Evolutionary conservation across 2,329 filamentous ascomycete genomes (phyloP).

Genomic region (Penicillium polonicum): DNA sequence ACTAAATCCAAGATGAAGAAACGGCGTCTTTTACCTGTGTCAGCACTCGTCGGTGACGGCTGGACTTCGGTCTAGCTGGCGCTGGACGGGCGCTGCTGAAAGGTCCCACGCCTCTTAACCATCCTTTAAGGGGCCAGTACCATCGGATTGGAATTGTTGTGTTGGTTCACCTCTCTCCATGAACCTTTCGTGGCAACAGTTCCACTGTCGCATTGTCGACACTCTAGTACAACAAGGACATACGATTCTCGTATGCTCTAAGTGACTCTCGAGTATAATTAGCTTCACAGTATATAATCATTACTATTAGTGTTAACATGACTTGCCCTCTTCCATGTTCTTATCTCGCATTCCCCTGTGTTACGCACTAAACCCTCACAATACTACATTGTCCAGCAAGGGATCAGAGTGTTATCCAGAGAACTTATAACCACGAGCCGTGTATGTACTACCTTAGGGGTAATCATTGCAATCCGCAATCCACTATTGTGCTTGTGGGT

Average conservation of each 20-base stretch:
- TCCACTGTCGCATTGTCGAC: background rate
- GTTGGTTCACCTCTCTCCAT: conserved; percentile 5
- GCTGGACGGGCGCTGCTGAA: conserved; percentile 41
- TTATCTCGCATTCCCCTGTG: background rate
- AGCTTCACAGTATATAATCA: background rate
- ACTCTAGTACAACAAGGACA: conserved; percentile 2
- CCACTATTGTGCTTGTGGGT: background rate
- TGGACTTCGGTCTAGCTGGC: conserved; percentile 23
- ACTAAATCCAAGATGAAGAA: conserved; percentile 46
- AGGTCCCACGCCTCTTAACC: conserved; percentile 38
- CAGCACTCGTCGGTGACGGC: conserved; percentile 38
- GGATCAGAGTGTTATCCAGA: background rate
- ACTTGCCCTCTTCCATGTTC: background rate
- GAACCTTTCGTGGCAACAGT: background rate
- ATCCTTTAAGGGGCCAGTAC: conserved; percentile 36
- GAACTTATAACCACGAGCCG: background rate
- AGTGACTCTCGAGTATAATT: conserved; percentile 7
- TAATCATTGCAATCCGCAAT: background rate
- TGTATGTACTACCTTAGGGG: background rate
- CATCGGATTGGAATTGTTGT: conserved; percentile 39
- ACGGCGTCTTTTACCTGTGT: conserved; percentile 32
- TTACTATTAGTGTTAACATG: background rate
- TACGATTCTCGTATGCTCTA: background rate
- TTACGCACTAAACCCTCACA: background rate
- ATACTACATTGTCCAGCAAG: background rate